Base-by-base conservation (phyloP, 2,329 filamentous ascomycete species). In the Knufia fluminis region DNA sequence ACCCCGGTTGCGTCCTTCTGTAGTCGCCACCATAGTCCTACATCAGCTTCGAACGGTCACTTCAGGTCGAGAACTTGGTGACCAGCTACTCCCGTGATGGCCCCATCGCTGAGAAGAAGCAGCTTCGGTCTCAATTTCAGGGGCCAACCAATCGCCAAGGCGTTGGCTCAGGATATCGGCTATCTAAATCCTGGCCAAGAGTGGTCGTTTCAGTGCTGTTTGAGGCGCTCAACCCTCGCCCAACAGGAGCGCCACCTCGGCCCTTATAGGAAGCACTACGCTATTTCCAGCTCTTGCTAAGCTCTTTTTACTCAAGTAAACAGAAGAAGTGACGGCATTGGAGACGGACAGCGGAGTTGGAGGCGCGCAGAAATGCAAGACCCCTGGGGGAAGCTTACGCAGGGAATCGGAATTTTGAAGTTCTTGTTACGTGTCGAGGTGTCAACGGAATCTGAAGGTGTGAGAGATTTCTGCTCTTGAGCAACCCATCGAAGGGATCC, bases 171-270 rank as follows among this genome's bases (percentile, higher is more conserved):
- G 26, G 26, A 12, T n/a, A 8, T 36, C 16, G 33, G n/a, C 10
- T 7, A 32, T 8, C 42, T 14, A 10, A 28, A 3, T 23, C n/a
- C 2, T 8, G 12, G 3, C 17, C 33, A 17, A 26, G 3, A 31
- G 23, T 35, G 35, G 19, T 24, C 14, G 45, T 48, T 48, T 48
- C 45, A 48, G 33, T 6, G 4, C 8, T 19, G 22, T 40, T 38
- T 48, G 45, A 23, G 43, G 28, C 16, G 16, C 16, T 19, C n/a
- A 22, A 16, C 20, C 19, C 19, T 36, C 43, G 28, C 12, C 31
- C 28, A 36, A 12, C 19, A 19, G 32, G 43, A 16, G 20, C 31
- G 43, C 43, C 28, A 35, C 12, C 28, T 7, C 16, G 22, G 31
- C 19, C 10, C 23, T 24, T 23, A 26, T 23, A 33, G 24, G 3